Percentiles rank a stretch among this genome's conserved stretches.
Evolutionary conservation across 331 rosid species (phyloP).

Genomic region (Dryas integrifolia): DNA sequence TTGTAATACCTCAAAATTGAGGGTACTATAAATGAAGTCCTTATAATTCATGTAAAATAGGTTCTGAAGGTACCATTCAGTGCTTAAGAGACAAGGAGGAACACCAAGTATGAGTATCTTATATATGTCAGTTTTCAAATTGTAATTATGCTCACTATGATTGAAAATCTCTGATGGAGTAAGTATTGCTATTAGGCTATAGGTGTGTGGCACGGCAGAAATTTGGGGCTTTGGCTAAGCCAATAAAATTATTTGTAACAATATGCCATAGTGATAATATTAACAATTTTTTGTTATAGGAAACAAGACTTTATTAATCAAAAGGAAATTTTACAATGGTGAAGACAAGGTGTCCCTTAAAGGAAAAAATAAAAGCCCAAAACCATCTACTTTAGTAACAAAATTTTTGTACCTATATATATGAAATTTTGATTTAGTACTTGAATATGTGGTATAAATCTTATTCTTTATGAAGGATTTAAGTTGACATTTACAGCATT

Average conservation of each 20-base stretch:
- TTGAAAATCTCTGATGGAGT: not conserved
- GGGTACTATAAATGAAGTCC: not conserved
- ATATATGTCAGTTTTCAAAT: not conserved
- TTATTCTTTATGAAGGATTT: not conserved
- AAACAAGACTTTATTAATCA: no score
- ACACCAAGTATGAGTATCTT: not conserved
- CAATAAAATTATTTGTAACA: not conserved
- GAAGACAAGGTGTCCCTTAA: no score
- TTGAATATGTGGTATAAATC: not conserved
- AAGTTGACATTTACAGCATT: conserved; percentile 1
- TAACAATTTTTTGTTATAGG: not conserved
- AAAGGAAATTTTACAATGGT: no score
- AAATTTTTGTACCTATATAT: not conserved
- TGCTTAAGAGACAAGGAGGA: not conserved
- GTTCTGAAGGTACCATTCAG: not conserved
- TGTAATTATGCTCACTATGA: not conserved
- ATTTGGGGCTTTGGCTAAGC: not conserved
- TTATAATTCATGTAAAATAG: not conserved
- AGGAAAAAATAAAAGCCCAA: no score
- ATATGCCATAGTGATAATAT: not conserved
- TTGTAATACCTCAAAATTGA: not conserved
- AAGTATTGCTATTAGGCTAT: not conserved
- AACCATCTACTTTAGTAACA: no score
- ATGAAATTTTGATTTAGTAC: not conserved
- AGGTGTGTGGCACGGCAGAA: not conserved